These are phyloP conservation scores for Ceratobasidium papillatum DNA, from an alignment of 1,284 basidiomycete genomes.

Conservation along the genomic window DNA sequence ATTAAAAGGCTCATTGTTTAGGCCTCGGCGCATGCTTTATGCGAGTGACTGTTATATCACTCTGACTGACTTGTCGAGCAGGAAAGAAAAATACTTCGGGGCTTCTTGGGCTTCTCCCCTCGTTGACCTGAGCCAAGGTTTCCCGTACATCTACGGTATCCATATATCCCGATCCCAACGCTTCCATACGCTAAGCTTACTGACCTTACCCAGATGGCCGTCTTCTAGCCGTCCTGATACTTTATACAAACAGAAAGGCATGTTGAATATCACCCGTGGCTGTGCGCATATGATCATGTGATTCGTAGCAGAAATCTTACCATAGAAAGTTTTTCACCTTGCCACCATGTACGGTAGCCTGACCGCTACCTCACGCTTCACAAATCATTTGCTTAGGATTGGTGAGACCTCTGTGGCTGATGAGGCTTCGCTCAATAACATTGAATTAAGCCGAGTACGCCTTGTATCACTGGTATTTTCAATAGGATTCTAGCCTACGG, in stretches of 20 bases:
- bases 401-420: slow-evolving; percentile 12
- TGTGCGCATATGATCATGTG: too few species aligned
- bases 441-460: too few species aligned
- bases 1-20: slow-evolving; percentile 1
- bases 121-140: neutral
- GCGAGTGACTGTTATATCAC: neutral
- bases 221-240: slow-evolving; percentile 12
- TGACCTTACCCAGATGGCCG: neutral
- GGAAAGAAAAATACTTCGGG: neutral
- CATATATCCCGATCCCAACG: slow-evolving; percentile 13
- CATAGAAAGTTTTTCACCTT: too few species aligned
- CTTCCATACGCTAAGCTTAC: slow-evolving; percentile 6
- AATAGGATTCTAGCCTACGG: too few species aligned
- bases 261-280: slow-evolving; percentile 12
- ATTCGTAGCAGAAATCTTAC: too few species aligned
- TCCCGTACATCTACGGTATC: slow-evolving; percentile 17
- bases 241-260: slow-evolving; percentile 13
- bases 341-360: too few species aligned
- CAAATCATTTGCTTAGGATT: slow-evolving; percentile 8
- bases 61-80: neutral
- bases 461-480: too few species aligned
- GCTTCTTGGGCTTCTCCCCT: neutral
- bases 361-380: too few species aligned
- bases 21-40: neutral
- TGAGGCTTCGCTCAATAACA: neutral